Evolutionary conservation across 345 rosid species (phyloP).

Genomic region (Erodium maritimum): DNA sequence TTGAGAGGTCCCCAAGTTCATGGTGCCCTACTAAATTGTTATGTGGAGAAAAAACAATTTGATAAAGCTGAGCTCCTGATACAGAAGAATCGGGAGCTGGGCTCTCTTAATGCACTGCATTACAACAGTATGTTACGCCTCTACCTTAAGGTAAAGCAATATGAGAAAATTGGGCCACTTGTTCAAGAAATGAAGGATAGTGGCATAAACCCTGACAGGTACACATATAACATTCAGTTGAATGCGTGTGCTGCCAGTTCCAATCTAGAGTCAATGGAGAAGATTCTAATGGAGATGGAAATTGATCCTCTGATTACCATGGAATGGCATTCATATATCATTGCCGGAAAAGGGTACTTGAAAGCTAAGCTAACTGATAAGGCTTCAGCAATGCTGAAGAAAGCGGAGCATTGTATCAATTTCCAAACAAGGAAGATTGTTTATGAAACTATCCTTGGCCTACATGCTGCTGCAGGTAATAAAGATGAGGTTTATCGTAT

Average conservation of each 20-base stretch:
- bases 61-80: conserved; percentile 52
- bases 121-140: conserved; percentile 82
- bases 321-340: conserved; percentile 85
- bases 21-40: conserved; percentile 83
- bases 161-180: conserved; percentile 49
- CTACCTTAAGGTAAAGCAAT: conserved; percentile 42
- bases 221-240: conserved; percentile 65
- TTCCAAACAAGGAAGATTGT: conserved; percentile 33
- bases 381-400: conserved; percentile 42
- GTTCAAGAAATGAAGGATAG: conserved; percentile 63
- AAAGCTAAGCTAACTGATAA: conserved; percentile 33
- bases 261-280: conserved; percentile 45
- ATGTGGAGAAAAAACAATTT: conserved; percentile 47
- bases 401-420: conserved; percentile 27
- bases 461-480: conserved; percentile 53
- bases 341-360: conserved; percentile 58
- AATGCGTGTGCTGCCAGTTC: conserved; percentile 55
- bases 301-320: conserved; percentile 30
- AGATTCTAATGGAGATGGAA: conserved; percentile 60
- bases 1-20: conserved; percentile 63
- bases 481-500: conserved; percentile 53
- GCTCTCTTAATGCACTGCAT: conserved; percentile 40
- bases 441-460: conserved; percentile 59
- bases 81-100: conserved; percentile 64
- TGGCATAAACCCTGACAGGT: conserved; percentile 57